Base-by-base conservation (phyloP, 805 yeast species). In the Teunomyces stri region DNA sequence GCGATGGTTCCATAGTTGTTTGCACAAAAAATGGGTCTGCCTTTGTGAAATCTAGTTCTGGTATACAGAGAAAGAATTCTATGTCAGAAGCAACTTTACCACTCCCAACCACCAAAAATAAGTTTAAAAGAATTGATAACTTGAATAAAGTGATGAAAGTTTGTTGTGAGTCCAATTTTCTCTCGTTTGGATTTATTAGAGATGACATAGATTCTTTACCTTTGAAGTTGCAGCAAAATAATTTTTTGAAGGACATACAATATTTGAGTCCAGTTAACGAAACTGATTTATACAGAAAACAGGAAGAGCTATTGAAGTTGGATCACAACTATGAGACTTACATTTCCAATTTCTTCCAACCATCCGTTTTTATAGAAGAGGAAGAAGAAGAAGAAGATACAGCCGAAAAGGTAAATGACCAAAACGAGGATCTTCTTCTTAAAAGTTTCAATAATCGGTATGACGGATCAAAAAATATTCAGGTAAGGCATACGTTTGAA, bases 1-100 rank as follows among this genome's bases (percentile, higher is more conserved):
- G 66, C 13, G 87, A 84, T 56, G 95, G 95, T 0, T 81, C 87
- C 0, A 62, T 88, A 2, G 69, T 90, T 1, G 60, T 91, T 1
- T 79, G 86, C 51, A 85, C 94, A 0, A 62, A 70, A 16, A 81
- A 82, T 42, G 97, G 97, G 0, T 76, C 84, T 18, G 87, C 80
- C 0, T 89, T 78, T 54, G 69, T 71, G 53, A 76, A 67, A 11
- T 53, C 66, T 3, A 53, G 41, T n/a, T 51, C 53, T 39, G 43
- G 62, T n/a, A 44, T 34, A 13, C 60, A 54, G 42, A 45, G 75
- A 18, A 59, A 64, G 42, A 66, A 58, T 20, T 69, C 76, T 1
- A 54, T 65, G 52, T 51, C 70, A 21, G 75, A 64, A n/a, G 31
- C 50, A 45, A 67, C 46, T 59, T 69, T 51, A 56, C 68, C 59